These are phyloP conservation scores for Lithospermum erythrorhizon DNA, from an alignment of 257 asterid genomes.

Conservation along the genomic window DNA sequence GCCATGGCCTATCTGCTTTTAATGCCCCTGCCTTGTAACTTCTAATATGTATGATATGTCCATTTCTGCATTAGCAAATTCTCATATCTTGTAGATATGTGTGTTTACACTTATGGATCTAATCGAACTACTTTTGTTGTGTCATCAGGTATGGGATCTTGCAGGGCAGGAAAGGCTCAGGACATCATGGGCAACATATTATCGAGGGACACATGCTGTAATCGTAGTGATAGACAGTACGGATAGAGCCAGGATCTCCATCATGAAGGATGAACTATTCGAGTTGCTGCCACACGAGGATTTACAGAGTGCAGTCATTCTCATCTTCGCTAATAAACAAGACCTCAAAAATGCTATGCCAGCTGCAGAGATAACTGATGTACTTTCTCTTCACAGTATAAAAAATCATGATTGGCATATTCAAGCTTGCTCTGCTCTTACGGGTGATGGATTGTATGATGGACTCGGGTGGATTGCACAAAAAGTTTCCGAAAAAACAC, in stretches of 20 bases:
- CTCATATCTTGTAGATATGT: no score
- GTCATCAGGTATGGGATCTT: slow-evolving; percentile 81
- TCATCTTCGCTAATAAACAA: slow-evolving; percentile 92
- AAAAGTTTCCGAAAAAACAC: slow-evolving; percentile 65
- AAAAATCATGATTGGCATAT: slow-evolving; percentile 99
- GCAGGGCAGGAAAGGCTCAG: slow-evolving; percentile 95
- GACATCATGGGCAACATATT: slow-evolving; percentile 91
- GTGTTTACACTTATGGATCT: neutral
- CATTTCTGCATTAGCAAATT: no score
- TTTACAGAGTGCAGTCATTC: slow-evolving; percentile 67
- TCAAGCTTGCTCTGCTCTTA: slow-evolving; percentile 89
- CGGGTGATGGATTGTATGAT: slow-evolving; percentile 94
- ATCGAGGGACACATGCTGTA: slow-evolving; percentile 91
- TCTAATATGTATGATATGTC: neutral
- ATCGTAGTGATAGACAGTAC: slow-evolving; percentile 91
- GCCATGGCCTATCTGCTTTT: no score
- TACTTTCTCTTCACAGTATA: slow-evolving; percentile 86
- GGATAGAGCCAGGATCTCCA: slow-evolving; percentile 82
- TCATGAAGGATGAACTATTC: slow-evolving; percentile 82
- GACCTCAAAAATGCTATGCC: slow-evolving; percentile 96
- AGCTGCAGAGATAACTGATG: slow-evolving; percentile 94
- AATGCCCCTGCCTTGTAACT: no score
- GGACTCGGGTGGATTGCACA: slow-evolving; percentile 99
- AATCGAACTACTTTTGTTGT: slow-evolving; percentile 2
- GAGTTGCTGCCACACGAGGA: slow-evolving; percentile 81